phyloP scores from a whole-genome alignment of 495 filamentous ascomycete species.

The Aspergillus sparsus region DNA sequence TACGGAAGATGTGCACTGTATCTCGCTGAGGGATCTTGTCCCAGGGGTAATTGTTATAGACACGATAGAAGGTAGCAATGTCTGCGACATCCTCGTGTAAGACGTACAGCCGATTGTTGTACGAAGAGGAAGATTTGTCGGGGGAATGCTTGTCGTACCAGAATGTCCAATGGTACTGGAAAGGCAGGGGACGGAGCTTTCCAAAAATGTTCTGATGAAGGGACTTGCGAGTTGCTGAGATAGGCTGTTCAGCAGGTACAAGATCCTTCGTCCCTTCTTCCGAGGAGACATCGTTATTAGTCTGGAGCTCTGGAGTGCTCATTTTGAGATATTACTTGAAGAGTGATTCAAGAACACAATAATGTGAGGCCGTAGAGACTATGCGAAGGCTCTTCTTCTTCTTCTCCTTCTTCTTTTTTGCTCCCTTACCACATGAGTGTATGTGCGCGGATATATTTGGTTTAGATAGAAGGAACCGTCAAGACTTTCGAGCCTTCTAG shows the following conservation, averaged over 20 bases:
- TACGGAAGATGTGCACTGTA: slow-evolving; percentile 85
- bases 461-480: too few species aligned
- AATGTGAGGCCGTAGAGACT: too few species aligned
- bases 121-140: slow-evolving; percentile 36
- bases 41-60: slow-evolving; percentile 85
- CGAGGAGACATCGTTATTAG: slow-evolving; percentile 22
- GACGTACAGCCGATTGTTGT: slow-evolving; percentile 66
- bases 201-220: slow-evolving; percentile 43
- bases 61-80: slow-evolving; percentile 82
- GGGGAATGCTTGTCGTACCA: slow-evolving; percentile 56
- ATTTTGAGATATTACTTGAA: slow-evolving; percentile 10
- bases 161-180: slow-evolving; percentile 59
- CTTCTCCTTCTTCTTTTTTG: too few species aligned
- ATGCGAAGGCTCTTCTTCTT: too few species aligned
- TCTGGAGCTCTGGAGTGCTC: slow-evolving; percentile 23
- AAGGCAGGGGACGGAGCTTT: slow-evolving; percentile 51
- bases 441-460: too few species aligned
- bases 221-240: slow-evolving; percentile 31
- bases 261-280: slow-evolving; percentile 6
- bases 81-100: slow-evolving; percentile 69
- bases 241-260: slow-evolving; percentile 11
- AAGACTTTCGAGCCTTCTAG: too few species aligned
- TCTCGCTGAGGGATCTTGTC: slow-evolving; percentile 75
- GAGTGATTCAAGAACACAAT: too few species aligned
- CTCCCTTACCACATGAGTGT: too few species aligned